Conservation (phyloP, 352 stramenopile genomes). For the Globisporangium solare region DNA sequence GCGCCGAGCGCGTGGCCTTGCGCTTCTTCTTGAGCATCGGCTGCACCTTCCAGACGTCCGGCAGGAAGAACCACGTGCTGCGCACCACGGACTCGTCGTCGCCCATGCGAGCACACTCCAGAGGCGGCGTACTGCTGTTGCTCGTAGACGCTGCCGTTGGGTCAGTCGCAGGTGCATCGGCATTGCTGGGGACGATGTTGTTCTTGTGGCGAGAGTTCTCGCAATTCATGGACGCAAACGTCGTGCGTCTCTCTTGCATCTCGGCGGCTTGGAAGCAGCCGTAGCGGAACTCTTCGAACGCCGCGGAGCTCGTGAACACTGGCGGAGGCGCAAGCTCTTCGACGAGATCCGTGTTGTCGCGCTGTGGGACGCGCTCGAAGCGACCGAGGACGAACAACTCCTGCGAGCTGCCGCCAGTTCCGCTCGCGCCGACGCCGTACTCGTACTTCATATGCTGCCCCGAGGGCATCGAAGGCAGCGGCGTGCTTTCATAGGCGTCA, state of each 20-base stretch:
- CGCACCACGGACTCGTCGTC: slow-evolving; percentile 20
- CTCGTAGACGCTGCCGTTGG: background rate
- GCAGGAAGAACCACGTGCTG: slow-evolving; percentile 84
- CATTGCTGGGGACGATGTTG: background rate
- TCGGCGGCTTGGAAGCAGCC: slow-evolving; percentile 78
- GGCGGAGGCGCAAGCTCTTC: slow-evolving; percentile 40
- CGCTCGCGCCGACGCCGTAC: slow-evolving; percentile 27
- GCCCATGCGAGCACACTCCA: too few species aligned
- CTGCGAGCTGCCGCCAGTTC: slow-evolving; percentile 33
- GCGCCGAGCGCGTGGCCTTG: slow-evolving; percentile 75
- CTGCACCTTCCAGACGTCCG: slow-evolving; percentile 86
- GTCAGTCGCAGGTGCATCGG: too few species aligned
- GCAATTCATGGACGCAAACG: slow-evolving; percentile 15
- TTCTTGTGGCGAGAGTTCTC: slow-evolving; percentile 1
- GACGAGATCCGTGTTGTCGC: slow-evolving; percentile 43
- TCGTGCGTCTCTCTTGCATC: slow-evolving; percentile 63
- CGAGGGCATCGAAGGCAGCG: slow-evolving; percentile 4
- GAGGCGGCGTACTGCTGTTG: background rate
- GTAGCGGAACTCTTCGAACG: slow-evolving; percentile 76
- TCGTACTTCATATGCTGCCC: slow-evolving; percentile 67
- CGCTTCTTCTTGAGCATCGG: slow-evolving; percentile 88
- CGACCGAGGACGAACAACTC: slow-evolving; percentile 74
- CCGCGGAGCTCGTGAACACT: slow-evolving; percentile 31
- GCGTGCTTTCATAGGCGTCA: too few species aligned
- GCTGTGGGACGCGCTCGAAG: slow-evolving; percentile 74